Conservation (phyloP, 1,284 basidiomycete genomes). For the Irpex rosettiformis region DNA sequence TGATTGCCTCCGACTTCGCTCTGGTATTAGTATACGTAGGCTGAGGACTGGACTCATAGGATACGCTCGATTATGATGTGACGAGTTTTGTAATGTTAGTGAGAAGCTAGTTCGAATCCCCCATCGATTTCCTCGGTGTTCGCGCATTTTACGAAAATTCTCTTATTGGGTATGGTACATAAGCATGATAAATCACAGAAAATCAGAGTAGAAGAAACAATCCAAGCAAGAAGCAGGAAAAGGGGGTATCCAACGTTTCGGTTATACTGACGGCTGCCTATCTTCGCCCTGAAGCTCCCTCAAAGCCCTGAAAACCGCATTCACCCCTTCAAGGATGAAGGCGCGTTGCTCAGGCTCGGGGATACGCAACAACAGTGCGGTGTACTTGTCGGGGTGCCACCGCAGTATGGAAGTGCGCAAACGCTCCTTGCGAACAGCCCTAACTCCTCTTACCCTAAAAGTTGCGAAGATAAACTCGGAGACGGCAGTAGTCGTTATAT, state of each 20-base stretch:
- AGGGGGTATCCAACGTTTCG: not conserved
- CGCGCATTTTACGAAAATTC: too few relatives aligned
- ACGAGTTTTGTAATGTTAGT: too few relatives aligned
- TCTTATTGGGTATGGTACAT: constrained; percentile 3
- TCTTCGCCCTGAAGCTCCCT: constrained; percentile 28
- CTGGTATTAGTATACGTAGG: not conserved
- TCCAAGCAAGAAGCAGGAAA: not conserved
- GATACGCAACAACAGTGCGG: constrained; percentile 46
- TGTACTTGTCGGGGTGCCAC: constrained; percentile 76
- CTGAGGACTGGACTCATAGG: too few relatives aligned
- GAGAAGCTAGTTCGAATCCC: too few relatives aligned
- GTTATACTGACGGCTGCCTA: constrained; percentile 6
- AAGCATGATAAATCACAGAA: not conserved
- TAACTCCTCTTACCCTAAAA: constrained; percentile 38
- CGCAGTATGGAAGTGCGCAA: constrained; percentile 57
- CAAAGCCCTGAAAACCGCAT: constrained; percentile 31
- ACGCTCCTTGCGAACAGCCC: constrained; percentile 43
- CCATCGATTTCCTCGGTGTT: too few relatives aligned
- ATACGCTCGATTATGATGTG: too few relatives aligned
- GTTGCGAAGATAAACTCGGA: constrained; percentile 52
- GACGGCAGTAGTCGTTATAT: constrained; percentile 42
- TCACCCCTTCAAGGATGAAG: constrained; percentile 43
- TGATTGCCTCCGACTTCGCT: not conserved
- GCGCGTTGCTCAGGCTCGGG: constrained; percentile 43
- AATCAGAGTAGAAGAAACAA: not conserved